These are phyloP conservation scores for Elongisporangium undulatum DNA, from an alignment of 352 stramenopile species.

Conservation along the genomic window DNA sequence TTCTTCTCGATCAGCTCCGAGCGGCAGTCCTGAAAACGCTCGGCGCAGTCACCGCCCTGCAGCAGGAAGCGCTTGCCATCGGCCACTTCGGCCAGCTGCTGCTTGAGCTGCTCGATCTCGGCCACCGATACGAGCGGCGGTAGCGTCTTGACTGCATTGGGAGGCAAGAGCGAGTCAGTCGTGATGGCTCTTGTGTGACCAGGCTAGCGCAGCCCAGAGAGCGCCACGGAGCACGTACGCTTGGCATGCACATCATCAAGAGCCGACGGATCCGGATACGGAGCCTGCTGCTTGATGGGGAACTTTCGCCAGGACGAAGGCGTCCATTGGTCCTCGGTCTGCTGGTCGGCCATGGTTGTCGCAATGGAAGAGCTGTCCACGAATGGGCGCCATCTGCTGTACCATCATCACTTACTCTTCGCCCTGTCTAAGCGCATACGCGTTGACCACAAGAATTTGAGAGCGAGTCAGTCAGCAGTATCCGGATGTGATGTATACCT, in stretches of 20 bases:
- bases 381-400: too few relatives aligned
- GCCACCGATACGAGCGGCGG: slow-evolving; percentile 95
- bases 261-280: slow-evolving; percentile 63
- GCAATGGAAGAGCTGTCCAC: too few relatives aligned
- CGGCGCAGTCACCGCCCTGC: slow-evolving; percentile 98
- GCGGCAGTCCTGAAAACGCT: slow-evolving; percentile 94
- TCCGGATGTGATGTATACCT: too few relatives aligned
- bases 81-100: slow-evolving; percentile 91
- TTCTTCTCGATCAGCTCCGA: slow-evolving; percentile 88
- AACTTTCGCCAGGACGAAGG: slow-evolving; percentile 73
- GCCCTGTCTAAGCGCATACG: too few relatives aligned
- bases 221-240: slow-evolving; percentile 23
- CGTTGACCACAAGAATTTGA: too few relatives aligned
- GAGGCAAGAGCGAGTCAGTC: neutral
- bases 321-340: slow-evolving; percentile 30
- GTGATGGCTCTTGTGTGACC: neutral
- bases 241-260: slow-evolving; percentile 70
- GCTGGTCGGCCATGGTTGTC: too few relatives aligned
- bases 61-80: slow-evolving; percentile 97
- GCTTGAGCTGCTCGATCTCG: slow-evolving; percentile 91
- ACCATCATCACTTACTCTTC: too few relatives aligned
- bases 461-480: too few relatives aligned
- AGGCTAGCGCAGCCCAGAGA: neutral
- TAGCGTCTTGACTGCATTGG: slow-evolving; percentile 58
- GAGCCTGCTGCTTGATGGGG: slow-evolving; percentile 80